phyloP scores from a whole-genome alignment of 2,329 filamentous ascomycete species.

The Diaporthe sp. region DNA sequence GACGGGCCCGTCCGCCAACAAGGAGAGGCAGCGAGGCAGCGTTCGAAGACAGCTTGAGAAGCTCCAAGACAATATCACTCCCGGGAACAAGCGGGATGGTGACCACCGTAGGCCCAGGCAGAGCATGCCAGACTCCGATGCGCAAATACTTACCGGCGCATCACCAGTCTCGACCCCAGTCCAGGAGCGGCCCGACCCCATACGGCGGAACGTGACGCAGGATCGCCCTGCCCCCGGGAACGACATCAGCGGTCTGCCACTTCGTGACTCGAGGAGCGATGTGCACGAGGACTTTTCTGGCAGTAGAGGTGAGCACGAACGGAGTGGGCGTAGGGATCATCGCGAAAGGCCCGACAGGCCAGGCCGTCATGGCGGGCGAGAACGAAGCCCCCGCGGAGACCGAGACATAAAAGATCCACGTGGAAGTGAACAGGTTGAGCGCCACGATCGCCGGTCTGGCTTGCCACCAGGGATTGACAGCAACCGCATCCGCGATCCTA shows the following conservation, averaged over 20 bases:
- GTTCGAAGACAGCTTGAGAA: slow-evolving; percentile 66
- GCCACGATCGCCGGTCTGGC: slow-evolving; percentile 59
- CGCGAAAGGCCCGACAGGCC: slow-evolving; percentile 57
- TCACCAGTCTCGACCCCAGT: slow-evolving; percentile 64
- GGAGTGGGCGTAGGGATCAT: slow-evolving; percentile 58
- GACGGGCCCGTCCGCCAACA: slow-evolving; percentile 52
- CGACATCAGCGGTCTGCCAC: slow-evolving; percentile 47
- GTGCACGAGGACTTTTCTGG: slow-evolving; percentile 55
- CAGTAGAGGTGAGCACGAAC: slow-evolving; percentile 58
- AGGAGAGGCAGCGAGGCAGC: slow-evolving; percentile 55
- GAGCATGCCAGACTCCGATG: slow-evolving; percentile 67
- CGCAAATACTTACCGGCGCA: slow-evolving; percentile 68
- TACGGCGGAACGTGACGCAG: slow-evolving; percentile 53
- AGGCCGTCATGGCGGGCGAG: slow-evolving; percentile 64
- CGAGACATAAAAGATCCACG: slow-evolving; percentile 54
- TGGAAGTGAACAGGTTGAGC: slow-evolving; percentile 55
- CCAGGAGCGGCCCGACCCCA: slow-evolving; percentile 63
- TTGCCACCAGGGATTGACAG: slow-evolving; percentile 45
- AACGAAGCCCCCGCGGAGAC: slow-evolving; percentile 63
- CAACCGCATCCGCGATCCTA: slow-evolving; percentile 45
- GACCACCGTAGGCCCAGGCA: slow-evolving; percentile 47
- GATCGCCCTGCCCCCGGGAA: slow-evolving; percentile 44
- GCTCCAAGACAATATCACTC: slow-evolving; percentile 62
- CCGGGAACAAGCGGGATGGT: slow-evolving; percentile 50
- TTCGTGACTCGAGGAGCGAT: slow-evolving; percentile 49